A percentile compares a stretch with the other conserved stretches of the same genome.
Evolutionary conservation across 176 grass and related monocot genomes (phyloP).

Genomic region (Triticum urartu): DNA sequence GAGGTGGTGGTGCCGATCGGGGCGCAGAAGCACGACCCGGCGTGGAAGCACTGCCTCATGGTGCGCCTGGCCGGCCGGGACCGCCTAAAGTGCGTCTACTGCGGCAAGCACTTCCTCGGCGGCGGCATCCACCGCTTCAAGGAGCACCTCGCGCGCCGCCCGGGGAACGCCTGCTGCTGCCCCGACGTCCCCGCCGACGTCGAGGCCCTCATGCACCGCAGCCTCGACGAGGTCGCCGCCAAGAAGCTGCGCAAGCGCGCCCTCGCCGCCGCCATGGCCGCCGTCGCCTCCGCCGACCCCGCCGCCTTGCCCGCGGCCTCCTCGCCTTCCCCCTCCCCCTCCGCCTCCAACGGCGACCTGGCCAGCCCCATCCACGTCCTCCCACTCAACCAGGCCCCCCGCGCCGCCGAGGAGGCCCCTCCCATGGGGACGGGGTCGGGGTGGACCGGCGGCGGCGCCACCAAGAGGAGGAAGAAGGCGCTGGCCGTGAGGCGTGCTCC

Average conservation of each 20-base stretch:
- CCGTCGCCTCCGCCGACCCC: neutral
- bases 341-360: conserved; percentile 7
- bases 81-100: conserved; percentile 82
- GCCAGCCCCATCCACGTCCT: conserved; percentile 46
- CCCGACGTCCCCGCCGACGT: conserved; percentile 75
- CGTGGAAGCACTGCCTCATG: conserved; percentile 92
- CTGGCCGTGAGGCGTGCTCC: conserved; percentile 13
- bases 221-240: conserved; percentile 58
- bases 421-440: neutral
- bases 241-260: conserved; percentile 69
- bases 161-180: conserved; percentile 90
- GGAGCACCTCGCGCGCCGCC: conserved; percentile 91
- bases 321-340: neutral
- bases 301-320: neutral
- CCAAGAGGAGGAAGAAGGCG: conserved; percentile 47
- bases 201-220: conserved; percentile 63
- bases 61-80: conserved; percentile 62
- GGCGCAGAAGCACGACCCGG: conserved; percentile 89
- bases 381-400: conserved; percentile 46
- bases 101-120: conserved; percentile 81
- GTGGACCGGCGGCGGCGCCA: neutral
- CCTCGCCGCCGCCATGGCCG: conserved; percentile 25
- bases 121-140: conserved; percentile 98
- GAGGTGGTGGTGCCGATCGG: conserved; percentile 70
- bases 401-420: conserved; percentile 23